phyloP scores from a whole-genome alignment of 352 stramenopile species.

The Globisporangium takayamanum region DNA sequence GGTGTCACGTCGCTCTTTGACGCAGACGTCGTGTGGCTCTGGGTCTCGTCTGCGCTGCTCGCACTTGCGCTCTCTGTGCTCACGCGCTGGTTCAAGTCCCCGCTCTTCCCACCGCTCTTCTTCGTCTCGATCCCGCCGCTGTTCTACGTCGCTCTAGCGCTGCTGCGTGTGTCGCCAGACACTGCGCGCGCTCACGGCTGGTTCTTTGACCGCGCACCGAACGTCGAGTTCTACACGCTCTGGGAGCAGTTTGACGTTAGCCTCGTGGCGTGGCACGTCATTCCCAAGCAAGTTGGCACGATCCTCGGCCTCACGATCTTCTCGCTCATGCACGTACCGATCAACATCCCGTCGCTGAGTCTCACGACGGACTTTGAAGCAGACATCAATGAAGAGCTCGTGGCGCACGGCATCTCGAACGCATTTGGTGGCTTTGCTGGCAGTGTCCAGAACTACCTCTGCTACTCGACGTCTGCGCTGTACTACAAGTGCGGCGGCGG shows the following conservation, averaged over 20 bases:
- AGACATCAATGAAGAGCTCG: conserved; percentile 91
- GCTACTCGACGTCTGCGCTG: conserved; percentile 78
- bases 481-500: conserved; percentile 87
- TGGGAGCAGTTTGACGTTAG: conserved; percentile 73
- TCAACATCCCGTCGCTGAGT: conserved; percentile 91
- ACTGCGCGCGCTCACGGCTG: conserved; percentile 58
- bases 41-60: conserved; percentile 52
- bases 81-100: conserved; percentile 44
- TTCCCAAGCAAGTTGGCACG: conserved; percentile 67
- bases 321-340: conserved; percentile 93
- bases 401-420: conserved; percentile 91
- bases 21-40: conserved; percentile 54
- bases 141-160: conserved; percentile 61
- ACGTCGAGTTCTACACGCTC: conserved; percentile 67
- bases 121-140: conserved; percentile 76
- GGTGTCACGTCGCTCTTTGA: conserved; percentile 49
- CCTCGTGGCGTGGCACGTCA: conserved; percentile 57
- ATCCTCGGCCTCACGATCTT: conserved; percentile 89
- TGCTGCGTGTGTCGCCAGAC: conserved; percentile 45
- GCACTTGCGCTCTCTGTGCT: conserved; percentile 46
- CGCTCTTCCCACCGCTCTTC: conserved; percentile 69
- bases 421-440: conserved; percentile 75
- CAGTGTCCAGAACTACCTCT: conserved; percentile 90
- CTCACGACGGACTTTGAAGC: conserved; percentile 80
- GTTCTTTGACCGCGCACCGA: conserved; percentile 66